Percentiles rank a stretch among this genome's conserved stretches.
phyloP scores from a whole-genome alignment of 1,139 yeast genomes.

The Kluyveromyces marxianus region DNA sequence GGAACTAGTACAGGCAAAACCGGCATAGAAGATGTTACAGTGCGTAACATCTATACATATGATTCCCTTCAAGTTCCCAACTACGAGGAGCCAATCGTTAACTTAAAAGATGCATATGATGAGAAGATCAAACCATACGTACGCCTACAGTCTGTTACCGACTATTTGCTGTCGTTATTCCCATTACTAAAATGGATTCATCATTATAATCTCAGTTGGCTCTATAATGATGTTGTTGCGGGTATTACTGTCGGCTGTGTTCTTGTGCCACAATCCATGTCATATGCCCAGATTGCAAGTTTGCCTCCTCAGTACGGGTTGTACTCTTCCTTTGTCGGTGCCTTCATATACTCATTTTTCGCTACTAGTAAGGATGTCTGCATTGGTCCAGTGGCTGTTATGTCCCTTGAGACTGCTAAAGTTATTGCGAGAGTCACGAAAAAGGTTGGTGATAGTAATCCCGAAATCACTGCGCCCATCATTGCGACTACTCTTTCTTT shows the following conservation, averaged over 20 bases:
- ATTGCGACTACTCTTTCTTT: constrained; percentile 78
- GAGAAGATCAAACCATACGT: constrained; percentile 15
- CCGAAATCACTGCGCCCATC: constrained; percentile 41
- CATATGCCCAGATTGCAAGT: constrained; percentile 83
- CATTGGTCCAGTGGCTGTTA: constrained; percentile 95
- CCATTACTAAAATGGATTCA: constrained; percentile 79
- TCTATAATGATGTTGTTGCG: constrained; percentile 76
- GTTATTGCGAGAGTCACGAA: constrained; percentile 60
- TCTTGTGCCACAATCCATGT: constrained; percentile 92
- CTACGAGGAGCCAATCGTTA: constrained; percentile 19
- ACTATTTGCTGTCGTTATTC: constrained; percentile 57
- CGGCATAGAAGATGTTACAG: background rate
- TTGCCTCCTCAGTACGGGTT: constrained; percentile 79
- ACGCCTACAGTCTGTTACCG: constrained; percentile 11
- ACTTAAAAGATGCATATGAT: constrained; percentile 20
- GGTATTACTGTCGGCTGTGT: constrained; percentile 93
- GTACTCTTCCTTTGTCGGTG: constrained; percentile 90
- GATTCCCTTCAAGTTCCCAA: constrained; percentile 13
- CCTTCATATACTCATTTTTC: constrained; percentile 76
- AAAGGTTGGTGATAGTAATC: constrained; percentile 34
- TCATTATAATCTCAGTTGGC: constrained; percentile 75
- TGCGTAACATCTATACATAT: background rate
- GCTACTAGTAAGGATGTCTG: constrained; percentile 95
- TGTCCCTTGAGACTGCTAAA: constrained; percentile 81
- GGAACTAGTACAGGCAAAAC: background rate